Evolutionary conservation across 2,329 filamentous ascomycete genomes (phyloP), one percentile per base, ranked within the genome.

Genomic region (Hypoxylon sp.): DNA sequence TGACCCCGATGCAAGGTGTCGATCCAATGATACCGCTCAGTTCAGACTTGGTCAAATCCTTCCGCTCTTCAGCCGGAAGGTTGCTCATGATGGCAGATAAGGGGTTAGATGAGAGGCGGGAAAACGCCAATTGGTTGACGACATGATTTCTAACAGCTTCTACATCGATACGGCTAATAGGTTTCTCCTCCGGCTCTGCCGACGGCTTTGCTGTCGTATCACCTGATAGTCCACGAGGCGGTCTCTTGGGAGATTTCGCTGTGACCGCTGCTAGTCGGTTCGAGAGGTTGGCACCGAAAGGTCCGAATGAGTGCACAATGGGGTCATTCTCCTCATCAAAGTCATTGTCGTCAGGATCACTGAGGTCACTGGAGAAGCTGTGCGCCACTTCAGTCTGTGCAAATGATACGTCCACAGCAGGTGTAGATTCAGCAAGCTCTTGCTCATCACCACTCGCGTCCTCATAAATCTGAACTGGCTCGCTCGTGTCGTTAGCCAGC

Each of bases 241-340:
- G 72, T n/a, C 75, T 81, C 72, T 87, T 84, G 23, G 92, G 92
- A 6, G 92, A 93, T 52, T 83, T 84, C 3, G 92, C 69, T 1
- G 85, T 87, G 82, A 98, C 91, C 1, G 92, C 93, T 21, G 93
- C 92, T 78, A 98, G 87, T 25, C 93, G 90, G 67, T 89, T 88
- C n/a, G 95, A 89, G 38, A 97, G 85, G 76, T 97, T 93, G 59
- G 92, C 92, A 45, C 93, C 94, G 75, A 93, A 97, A 0, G 94
- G 93, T 14, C 94, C 94, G 72, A 98, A 98, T 0, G 94, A 97
- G 79, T 96, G 93, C 17, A 98, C 85, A 60, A 97, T 90, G 2
- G 94, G 94, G 73, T 98, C 96, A 70, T 98, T 98, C 80, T 98
- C 95, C 82, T 98, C 94, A 73, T 95, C 91, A 0, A 92, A 90